Evolutionary conservation across 495 filamentous ascomycete species (phyloP).

Genomic region (Penicillium bialowiezense): DNA sequence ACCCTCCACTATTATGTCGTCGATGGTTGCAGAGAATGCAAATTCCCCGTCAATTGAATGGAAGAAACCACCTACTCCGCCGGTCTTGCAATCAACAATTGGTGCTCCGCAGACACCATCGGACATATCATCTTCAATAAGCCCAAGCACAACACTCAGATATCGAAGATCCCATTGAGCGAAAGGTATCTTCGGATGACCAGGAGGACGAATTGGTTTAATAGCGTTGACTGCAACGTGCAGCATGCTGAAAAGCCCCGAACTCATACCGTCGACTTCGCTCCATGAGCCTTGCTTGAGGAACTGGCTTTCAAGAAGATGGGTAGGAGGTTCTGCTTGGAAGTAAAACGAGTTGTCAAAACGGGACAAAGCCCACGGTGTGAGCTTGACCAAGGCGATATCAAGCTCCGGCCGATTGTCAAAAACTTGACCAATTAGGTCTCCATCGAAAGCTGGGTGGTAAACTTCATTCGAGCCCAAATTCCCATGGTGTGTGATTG

Average conservation of each 20-base stretch:
- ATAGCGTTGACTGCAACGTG: neutral
- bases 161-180: conserved; percentile 11
- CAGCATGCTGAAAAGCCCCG: conserved; percentile 19
- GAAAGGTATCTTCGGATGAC: conserved; percentile 17
- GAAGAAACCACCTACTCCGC: conserved; percentile 25
- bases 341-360: conserved; percentile 26
- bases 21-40: conserved; percentile 18
- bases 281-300: conserved; percentile 15
- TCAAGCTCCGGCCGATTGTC: conserved; percentile 19
- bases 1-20: conserved; percentile 29
- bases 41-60: conserved; percentile 25
- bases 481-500: conserved; percentile 23
- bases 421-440: conserved; percentile 20
- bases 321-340: conserved; percentile 19
- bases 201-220: conserved; percentile 15
- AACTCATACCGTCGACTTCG: conserved; percentile 18
- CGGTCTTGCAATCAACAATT: conserved; percentile 23
- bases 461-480: conserved; percentile 19
- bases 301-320: neutral
- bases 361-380: conserved; percentile 14
- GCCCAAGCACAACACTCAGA: conserved; percentile 20
- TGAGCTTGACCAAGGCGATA: conserved; percentile 21
- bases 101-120: conserved; percentile 27
- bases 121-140: conserved; percentile 18
- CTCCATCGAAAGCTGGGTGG: conserved; percentile 15